Evolutionary conservation across 2,329 filamentous ascomycete species (phyloP), one percentile per base, ranked within the genome.

Genomic region (Trichoderma oligosporum): DNA sequence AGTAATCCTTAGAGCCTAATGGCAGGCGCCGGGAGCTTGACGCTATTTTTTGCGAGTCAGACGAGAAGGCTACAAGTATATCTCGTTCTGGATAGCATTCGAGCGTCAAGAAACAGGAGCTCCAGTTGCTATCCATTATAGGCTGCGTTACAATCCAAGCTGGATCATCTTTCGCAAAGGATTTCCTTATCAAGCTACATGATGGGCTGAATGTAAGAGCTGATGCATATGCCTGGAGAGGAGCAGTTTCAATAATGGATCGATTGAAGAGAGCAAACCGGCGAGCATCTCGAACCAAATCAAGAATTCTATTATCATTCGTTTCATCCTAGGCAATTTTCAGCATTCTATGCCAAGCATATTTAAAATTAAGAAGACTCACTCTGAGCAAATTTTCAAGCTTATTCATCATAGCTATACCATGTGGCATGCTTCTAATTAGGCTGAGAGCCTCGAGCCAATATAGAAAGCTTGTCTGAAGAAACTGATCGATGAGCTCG

Each of bases 371-470:
- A 14, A 8, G 14, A 14, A 22, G 41, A 42, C 45, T 45, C 22
- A 58, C 57, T 14, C n/a, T n/a, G n/a, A n/a, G n/a, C n/a, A 61
- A 59, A 46, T 41, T 35, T 18, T 51, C 48, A 27, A 61, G 57
- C 25, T 56, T 55, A 6, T 39, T 41, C 16, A 61, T 41, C 5
- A 54, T 54, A 22, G 7, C 12, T 3, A 58, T 29, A 20, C 53
- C 70, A 57, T 63, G 39, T 6, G 61, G 59, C 4, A 68, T 62
- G 42, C 62, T 60, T 7, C 53, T 35, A 9, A 73, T 58, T 4
- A 75, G 66, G 47, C 72, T 72, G 2, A 77, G 66, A 29, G 71
- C 70, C 57, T 78, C 75, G 4, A 79, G 64, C 75, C 73, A 78
- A 53, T 76, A 67, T 0, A 78, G 66, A 49, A 68, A 68, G 12